Evolutionary conservation across 176 grass and related monocot species (phyloP).

Genomic region (Eleusine indica): DNA sequence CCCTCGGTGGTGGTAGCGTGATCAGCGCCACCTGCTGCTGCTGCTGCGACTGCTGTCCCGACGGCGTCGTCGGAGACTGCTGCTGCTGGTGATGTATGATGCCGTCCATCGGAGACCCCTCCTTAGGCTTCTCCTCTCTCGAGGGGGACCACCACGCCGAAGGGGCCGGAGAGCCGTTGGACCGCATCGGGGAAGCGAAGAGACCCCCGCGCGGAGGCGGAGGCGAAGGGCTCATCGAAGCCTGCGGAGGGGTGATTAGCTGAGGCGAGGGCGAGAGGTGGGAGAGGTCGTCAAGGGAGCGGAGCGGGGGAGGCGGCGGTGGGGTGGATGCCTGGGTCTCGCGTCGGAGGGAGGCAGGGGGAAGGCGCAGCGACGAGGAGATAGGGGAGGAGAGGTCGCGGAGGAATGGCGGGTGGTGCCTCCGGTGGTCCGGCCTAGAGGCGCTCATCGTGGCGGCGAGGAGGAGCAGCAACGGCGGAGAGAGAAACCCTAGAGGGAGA

Average conservation of each 20-base stretch:
- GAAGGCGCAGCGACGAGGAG: constrained; percentile 43
- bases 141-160: constrained; percentile 57
- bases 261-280: constrained; percentile 47
- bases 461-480: background rate
- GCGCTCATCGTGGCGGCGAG: constrained; percentile 50
- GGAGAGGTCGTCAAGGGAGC: constrained; percentile 61
- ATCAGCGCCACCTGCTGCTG: constrained; percentile 63
- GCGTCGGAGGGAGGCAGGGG: constrained; percentile 47
- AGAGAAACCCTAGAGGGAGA: constrained; percentile 43
- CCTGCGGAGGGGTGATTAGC: constrained; percentile 34
- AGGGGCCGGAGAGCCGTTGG: constrained; percentile 43
- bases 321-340: constrained; percentile 48
- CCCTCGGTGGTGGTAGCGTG: constrained; percentile 68
- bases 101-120: constrained; percentile 66
- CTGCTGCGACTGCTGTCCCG: constrained; percentile 39
- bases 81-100: constrained; percentile 56
- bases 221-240: constrained; percentile 41
- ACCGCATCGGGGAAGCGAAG: constrained; percentile 52
- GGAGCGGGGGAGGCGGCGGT: constrained; percentile 71
- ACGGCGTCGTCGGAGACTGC: constrained; percentile 42
- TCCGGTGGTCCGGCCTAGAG: constrained; percentile 54
- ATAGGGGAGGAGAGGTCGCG: constrained; percentile 64
- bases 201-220: constrained; percentile 29
- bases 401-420: constrained; percentile 66
- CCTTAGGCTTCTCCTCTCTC: constrained; percentile 43